A percentile compares a stretch with the other conserved stretches of the same genome.
phyloP scores from a whole-genome alignment of 176 grass and related monocot genomes.

The Eragrostis curvula region DNA sequence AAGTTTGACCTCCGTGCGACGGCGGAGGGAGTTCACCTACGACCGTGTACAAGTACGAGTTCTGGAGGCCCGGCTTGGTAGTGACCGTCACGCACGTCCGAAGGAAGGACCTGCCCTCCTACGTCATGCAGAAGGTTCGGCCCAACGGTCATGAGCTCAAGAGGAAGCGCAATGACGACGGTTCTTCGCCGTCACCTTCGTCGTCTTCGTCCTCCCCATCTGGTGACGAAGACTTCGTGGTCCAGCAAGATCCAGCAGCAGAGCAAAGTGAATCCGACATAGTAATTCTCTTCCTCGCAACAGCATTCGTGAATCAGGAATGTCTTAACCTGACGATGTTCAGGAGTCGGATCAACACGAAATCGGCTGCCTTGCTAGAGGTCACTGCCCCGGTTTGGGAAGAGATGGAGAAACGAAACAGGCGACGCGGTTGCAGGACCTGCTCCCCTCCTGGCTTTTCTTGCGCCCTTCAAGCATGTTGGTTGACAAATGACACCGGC shows the following conservation, averaged over 20 bases:
- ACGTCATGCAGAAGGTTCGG: slow-evolving; percentile 46
- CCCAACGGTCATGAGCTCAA: slow-evolving; percentile 1
- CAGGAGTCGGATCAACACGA: no score
- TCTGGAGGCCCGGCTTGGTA: slow-evolving; percentile 76
- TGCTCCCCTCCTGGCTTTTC: no score
- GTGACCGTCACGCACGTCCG: slow-evolving; percentile 67
- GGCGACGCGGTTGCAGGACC: no score
- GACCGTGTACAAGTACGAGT: slow-evolving; percentile 66
- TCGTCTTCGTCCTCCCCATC: not conserved
- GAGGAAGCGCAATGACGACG: slow-evolving; percentile 32
- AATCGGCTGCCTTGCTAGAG: no score
- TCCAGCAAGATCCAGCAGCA: not conserved
- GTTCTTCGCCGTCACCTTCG: not conserved
- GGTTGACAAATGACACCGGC: no score
- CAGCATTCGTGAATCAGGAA: not conserved
- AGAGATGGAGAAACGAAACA: no score
- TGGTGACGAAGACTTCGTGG: not conserved
- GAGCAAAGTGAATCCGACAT: not conserved
- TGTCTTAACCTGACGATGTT: no score
- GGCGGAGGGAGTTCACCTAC: slow-evolving; percentile 58
- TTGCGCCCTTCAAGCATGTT: no score
- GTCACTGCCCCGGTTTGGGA: no score
- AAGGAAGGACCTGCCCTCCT: slow-evolving; percentile 69
- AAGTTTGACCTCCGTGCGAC: slow-evolving; percentile 83
- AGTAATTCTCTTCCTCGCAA: not conserved